These are phyloP conservation scores for Geosmithia morbida DNA, from an alignment of 2,329 filamentous ascomycete species.

Conservation along the genomic window DNA sequence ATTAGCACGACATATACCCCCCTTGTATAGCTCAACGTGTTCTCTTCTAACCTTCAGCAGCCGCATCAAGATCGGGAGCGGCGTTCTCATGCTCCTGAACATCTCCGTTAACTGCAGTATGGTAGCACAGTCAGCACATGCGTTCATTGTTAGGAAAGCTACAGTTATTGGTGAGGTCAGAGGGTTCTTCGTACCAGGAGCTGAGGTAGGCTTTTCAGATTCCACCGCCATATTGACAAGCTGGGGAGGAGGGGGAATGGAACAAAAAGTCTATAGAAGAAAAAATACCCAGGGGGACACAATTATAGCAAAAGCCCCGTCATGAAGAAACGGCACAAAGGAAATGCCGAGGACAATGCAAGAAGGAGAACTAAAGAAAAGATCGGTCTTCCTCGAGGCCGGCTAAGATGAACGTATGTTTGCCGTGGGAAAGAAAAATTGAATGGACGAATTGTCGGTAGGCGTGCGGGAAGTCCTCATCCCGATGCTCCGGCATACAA, in stretches of 20 bases:
- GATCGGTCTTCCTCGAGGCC: background rate
- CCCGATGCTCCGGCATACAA: background rate
- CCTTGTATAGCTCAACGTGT: background rate
- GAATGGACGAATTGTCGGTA: background rate
- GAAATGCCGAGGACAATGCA: background rate
- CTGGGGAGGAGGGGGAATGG: background rate
- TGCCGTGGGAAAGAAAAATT: constrained; percentile 1
- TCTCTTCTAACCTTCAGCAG: constrained; percentile 16
- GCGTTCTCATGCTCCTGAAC: constrained; percentile 9
- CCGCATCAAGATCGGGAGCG: constrained; percentile 12
- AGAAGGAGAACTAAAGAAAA: background rate
- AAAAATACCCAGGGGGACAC: background rate
- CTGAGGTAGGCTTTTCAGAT: constrained; percentile 1
- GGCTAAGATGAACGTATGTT: background rate
- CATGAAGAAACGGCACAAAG: background rate
- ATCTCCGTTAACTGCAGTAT: constrained; percentile 6
- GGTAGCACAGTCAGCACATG: background rate
- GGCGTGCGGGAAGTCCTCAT: background rate
- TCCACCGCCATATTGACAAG: constrained; percentile 2
- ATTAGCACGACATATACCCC: background rate
- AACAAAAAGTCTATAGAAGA: background rate
- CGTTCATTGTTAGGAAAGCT: background rate
- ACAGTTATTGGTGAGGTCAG: background rate
- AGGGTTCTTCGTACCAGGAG: background rate
- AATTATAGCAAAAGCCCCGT: background rate